Conservation (phyloP, 306 rosid genomes). For the Acacia confusa region DNA sequence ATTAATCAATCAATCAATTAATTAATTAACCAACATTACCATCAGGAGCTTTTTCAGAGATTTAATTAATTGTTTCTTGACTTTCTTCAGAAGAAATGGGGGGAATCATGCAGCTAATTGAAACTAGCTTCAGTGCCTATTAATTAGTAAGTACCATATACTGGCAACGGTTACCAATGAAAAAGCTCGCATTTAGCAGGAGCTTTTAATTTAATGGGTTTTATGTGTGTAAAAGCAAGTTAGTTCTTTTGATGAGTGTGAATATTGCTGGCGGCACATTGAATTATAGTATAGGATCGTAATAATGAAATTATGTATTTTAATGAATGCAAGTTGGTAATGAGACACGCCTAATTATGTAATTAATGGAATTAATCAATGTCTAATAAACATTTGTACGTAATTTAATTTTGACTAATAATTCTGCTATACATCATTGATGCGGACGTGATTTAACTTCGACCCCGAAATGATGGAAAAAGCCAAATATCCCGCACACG, state of each 20-base stretch:
- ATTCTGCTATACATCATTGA: background rate
- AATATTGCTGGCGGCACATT: background rate
- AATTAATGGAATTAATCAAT: background rate
- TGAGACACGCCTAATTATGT: background rate
- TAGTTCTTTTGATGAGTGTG: background rate
- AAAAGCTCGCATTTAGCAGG: background rate
- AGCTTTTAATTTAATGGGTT: background rate
- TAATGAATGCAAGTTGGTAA: background rate
- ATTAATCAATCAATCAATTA: background rate
- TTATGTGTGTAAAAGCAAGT: background rate
- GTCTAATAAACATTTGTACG: background rate
- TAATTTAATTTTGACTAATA: background rate
- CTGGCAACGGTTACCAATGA: background rate
- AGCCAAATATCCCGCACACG: conserved; percentile 2
- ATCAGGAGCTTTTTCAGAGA: background rate
- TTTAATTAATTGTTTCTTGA: background rate
- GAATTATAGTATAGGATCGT: background rate
- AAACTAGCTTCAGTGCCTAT: background rate
- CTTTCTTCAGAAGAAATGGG: background rate
- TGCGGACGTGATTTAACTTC: background rate
- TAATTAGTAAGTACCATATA: background rate
- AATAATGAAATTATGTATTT: too few species aligned
- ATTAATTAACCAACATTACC: background rate
- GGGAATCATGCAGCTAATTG: conserved; percentile 18
- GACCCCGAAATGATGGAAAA: background rate